Evolutionary conservation across 2,329 filamentous ascomycete genomes (phyloP).

Genomic region (Zymoseptoria tritici): DNA sequence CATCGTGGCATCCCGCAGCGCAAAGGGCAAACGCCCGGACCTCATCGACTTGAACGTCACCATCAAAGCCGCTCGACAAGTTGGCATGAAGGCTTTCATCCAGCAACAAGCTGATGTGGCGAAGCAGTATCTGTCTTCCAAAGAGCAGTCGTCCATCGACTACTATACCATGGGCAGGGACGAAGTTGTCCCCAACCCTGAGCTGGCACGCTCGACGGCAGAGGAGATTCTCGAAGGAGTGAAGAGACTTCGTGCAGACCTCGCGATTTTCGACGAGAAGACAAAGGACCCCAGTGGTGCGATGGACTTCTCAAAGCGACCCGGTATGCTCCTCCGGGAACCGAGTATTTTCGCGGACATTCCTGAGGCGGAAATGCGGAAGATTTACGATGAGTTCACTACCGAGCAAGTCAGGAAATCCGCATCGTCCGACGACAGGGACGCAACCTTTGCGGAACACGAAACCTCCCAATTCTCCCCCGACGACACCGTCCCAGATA

Average conservation of each 20-base stretch:
- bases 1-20: constrained; percentile 17
- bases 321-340: constrained; percentile 30
- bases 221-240: not conserved
- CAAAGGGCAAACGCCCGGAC: constrained; percentile 10
- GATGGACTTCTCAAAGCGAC: constrained; percentile 30
- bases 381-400: constrained; percentile 40
- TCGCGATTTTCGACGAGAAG: constrained; percentile 18
- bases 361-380: constrained; percentile 26
- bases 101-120: constrained; percentile 12
- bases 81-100: constrained; percentile 16
- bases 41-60: constrained; percentile 23
- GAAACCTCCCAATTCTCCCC: not conserved
- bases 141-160: constrained; percentile 2
- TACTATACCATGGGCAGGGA: constrained; percentile 6
- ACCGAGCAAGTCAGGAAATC: constrained; percentile 27
- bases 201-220: not conserved
- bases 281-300: constrained; percentile 14
- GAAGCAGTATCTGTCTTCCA: constrained; percentile 6
- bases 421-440: not conserved
- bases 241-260: constrained; percentile 17
- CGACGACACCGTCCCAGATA: not conserved
- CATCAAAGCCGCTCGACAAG: constrained; percentile 19
- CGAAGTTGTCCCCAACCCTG: not conserved
- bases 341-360: constrained; percentile 7
- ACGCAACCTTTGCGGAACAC: not conserved